Evolutionary conservation across 208 protist genomes (phyloP).

Genomic region (Angomonas ambiguus): DNA sequence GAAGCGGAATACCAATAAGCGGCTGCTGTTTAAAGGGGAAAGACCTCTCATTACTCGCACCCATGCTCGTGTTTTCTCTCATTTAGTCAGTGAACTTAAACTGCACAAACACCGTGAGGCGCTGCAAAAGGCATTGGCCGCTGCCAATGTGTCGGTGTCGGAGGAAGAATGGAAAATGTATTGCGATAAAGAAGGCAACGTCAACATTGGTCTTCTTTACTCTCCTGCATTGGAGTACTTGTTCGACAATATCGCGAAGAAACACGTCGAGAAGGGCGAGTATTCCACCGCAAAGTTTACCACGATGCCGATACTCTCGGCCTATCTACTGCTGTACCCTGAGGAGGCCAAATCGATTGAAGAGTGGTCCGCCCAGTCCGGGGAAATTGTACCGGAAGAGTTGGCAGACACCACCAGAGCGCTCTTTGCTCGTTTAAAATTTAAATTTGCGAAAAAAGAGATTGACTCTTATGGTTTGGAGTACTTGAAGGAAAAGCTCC

Average conservation of each 20-base stretch:
- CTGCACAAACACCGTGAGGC: slow-evolving; percentile 33
- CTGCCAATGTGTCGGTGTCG: slow-evolving; percentile 26
- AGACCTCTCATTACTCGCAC: slow-evolving; percentile 17
- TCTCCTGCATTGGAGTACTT: slow-evolving; percentile 24
- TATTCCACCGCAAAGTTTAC: neutral
- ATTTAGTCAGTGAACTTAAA: slow-evolving; percentile 40
- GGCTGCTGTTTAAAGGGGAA: slow-evolving; percentile 34
- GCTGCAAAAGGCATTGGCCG: slow-evolving; percentile 41
- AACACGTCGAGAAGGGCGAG: neutral
- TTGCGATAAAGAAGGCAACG: slow-evolving; percentile 46
- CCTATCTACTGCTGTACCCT: slow-evolving; percentile 23
- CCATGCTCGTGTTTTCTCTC: slow-evolving; percentile 19
- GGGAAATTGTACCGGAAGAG: slow-evolving; percentile 25
- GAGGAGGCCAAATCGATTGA: slow-evolving; percentile 33
- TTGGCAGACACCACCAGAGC: neutral
- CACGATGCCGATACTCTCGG: slow-evolving; percentile 20
- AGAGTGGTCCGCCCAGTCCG: slow-evolving; percentile 31
- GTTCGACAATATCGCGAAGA: slow-evolving; percentile 2
- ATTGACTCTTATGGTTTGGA: slow-evolving; percentile 13
- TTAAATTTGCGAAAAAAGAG: slow-evolving; percentile 11
- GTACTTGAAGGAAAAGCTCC: slow-evolving; percentile 24
- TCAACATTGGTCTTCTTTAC: slow-evolving; percentile 58
- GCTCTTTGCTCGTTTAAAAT: slow-evolving; percentile 3
- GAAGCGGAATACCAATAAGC: slow-evolving; percentile 3
- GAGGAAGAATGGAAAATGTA: slow-evolving; percentile 46